Conservation (phyloP, 331 rosid species). For the Quercus lobata region DNA sequence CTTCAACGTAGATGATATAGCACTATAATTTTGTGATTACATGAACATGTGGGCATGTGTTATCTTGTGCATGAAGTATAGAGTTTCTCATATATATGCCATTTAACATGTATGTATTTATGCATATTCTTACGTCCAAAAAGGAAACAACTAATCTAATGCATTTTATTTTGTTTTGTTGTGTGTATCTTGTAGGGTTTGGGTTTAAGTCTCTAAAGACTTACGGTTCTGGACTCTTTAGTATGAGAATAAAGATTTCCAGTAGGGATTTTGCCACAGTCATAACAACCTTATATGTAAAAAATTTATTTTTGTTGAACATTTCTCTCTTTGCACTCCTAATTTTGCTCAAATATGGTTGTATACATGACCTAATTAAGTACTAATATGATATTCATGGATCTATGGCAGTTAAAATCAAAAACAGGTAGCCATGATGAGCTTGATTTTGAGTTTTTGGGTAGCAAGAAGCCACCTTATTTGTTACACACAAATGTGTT, state of each 20-base stretch:
- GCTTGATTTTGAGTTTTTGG: conserved; percentile 23
- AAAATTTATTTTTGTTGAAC: too few relatives aligned
- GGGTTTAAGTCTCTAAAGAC: conserved; percentile 5
- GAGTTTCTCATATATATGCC: too few relatives aligned
- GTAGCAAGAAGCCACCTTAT: conserved; percentile 6
- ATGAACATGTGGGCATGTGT: too few relatives aligned
- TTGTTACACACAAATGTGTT: conserved; percentile 10
- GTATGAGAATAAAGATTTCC: conserved; percentile 9
- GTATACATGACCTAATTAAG: not conserved
- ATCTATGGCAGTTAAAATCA: conserved; percentile 1
- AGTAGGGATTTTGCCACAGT: conserved; percentile 1
- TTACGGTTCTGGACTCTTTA: conserved; percentile 20
- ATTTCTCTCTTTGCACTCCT: too few relatives aligned
- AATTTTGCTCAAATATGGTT: too few relatives aligned
- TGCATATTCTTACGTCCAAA: too few relatives aligned
- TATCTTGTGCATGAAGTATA: too few relatives aligned
- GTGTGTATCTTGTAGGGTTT: not conserved
- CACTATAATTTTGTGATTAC: too few relatives aligned
- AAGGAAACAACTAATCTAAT: not conserved
- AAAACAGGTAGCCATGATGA: conserved; percentile 19
- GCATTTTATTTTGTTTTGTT: not conserved
- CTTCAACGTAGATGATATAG: too few relatives aligned
- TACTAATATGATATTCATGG: not conserved
- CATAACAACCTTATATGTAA: conserved; percentile 20
- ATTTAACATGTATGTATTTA: too few relatives aligned